A percentile compares a stretch with the other conserved stretches of the same genome.
phyloP scores from a whole-genome alignment of 768 basidiomycete genomes.

The Auricularia auricula-judae region DNA sequence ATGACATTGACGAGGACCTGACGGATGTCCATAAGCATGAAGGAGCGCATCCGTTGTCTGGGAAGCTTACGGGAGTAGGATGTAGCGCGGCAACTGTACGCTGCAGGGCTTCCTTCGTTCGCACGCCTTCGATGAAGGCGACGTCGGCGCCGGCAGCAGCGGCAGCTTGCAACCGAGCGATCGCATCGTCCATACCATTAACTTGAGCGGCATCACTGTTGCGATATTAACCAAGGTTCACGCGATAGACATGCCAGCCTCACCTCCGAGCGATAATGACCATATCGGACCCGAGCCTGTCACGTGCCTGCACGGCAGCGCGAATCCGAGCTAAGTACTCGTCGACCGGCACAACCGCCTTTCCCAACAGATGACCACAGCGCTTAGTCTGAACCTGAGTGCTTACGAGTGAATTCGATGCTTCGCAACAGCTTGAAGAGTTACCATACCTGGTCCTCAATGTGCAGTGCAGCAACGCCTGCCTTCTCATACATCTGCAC shows the following conservation, averaged over 20 bases:
- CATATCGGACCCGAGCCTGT: constrained; percentile 64
- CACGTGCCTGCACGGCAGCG: constrained; percentile 66
- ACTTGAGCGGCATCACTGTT: constrained; percentile 66
- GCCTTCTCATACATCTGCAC: constrained; percentile 58
- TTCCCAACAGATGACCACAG: constrained; percentile 70
- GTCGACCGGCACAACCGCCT: constrained; percentile 71
- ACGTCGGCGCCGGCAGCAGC: constrained; percentile 68
- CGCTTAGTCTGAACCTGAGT: constrained; percentile 58
- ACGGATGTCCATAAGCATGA: no score
- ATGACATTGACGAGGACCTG: constrained; percentile 65
- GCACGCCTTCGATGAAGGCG: constrained; percentile 74
- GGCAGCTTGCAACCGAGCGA: constrained; percentile 54
- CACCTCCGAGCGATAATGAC: constrained; percentile 21
- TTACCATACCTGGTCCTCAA: constrained; percentile 48
- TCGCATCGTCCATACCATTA: constrained; percentile 68
- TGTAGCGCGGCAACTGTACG: constrained; percentile 55
- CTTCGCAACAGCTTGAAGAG: background rate
- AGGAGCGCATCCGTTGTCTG: no score
- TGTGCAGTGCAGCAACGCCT: constrained; percentile 66
- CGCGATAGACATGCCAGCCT: constrained; percentile 21
- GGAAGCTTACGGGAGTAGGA: constrained; percentile 39
- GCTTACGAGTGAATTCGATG: background rate
- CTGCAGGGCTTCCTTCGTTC: constrained; percentile 51
- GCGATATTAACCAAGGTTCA: constrained; percentile 49
- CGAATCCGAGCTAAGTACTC: constrained; percentile 66